Evolutionary conservation across 2,329 filamentous ascomycete genomes (phyloP), one percentile per base, ranked within the genome.

Genomic region (Moelleriella libera): DNA sequence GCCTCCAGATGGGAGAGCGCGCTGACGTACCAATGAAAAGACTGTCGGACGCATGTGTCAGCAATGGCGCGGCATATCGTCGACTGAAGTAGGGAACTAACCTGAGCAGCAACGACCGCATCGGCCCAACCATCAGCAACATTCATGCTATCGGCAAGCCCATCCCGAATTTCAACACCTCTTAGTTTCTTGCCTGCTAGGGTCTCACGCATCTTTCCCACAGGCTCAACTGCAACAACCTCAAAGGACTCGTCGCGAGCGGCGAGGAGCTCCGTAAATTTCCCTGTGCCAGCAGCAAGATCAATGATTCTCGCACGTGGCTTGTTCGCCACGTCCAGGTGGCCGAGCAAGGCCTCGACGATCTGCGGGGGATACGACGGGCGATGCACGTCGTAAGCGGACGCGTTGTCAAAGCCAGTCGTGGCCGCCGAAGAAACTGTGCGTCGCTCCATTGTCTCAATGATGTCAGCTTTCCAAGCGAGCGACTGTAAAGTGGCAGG

Each of bases 281-380:
- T 85, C 30, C 83, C 83, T 1, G 82, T 85, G 0, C 82, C 82
- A 3, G 80, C 78, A 1, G 74, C 82, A 14, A 86, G 66, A 58
- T 86, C 82, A 29, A 85, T 60, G 41, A 85, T 63, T 43, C 63
- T 70, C 11, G 72, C 72, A 43, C 67, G 64, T 6, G 62, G 46
- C 14, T 68, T 56, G 30, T 67, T 69, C 30, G 68, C 63, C 7
- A 86, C 60, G 5, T 67, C 63, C n/a, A 83, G 65, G 45, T 71
- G 67, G 12, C 59, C 54, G 4, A 88, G 71, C 14, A 88, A 72
- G 37, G 65, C 62, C 21, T 75, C 65, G 11, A 85, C 74, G 5
- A 78, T 76, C 48, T 71, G 69, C 1, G 68, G 53, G 1, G 77
- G 72, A 60, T 87, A 88, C 0, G 78, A 76, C 2, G 85, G 84